Base-by-base conservation (phyloP, 768 basidiomycete species). In the Gyrodon lividus region DNA sequence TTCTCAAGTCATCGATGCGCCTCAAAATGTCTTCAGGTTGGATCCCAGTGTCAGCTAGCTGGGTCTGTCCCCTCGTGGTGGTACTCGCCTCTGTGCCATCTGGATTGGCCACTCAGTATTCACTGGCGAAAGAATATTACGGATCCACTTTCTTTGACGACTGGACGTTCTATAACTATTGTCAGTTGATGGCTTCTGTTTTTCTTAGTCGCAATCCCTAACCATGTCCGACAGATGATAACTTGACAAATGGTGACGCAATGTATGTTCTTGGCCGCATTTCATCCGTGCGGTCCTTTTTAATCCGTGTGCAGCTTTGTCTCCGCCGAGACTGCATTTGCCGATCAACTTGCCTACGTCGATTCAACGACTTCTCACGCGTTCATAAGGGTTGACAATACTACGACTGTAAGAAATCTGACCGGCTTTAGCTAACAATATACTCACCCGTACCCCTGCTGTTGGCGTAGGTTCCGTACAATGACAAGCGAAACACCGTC, bases 311-410 rank as follows among this genome's bases (percentile, higher is more conserved):
- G 35, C 51, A 82, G 81, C 39, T 86, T 78, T 58, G 71, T 82
- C 37, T 77, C 77, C 1, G 65, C 64, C 10, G 53, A 61, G 43
- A 69, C 70, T 13, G 84, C 79, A 4, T 62, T 70, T 30, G 69
- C 77, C 6, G 68, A 75, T 33, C 67, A 78, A 50, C 79, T 89
- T 31, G 78, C 84, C 2, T 87, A 77, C 59, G 77, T 87, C 38
- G 84, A 90, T 56, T 23, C 75, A 7, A 56, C 72, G 16, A 84
- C 86, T 3, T 84, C 83, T 13, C 85, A 86, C 54, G 88, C 87
- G 2, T 81, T 91, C 60, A 85, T 91, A 62, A 80, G 78, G 60
- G 87, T 90, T 12, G 89, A 90, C 70, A 89, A 89, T 63, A 80
- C 77, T 24, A 74, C 83, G 1, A 72, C 61, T 1, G 77, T 87